Evolutionary conservation across 2,329 filamentous ascomycete genomes (phyloP).

Genomic region (Colletotrichum musae): DNA sequence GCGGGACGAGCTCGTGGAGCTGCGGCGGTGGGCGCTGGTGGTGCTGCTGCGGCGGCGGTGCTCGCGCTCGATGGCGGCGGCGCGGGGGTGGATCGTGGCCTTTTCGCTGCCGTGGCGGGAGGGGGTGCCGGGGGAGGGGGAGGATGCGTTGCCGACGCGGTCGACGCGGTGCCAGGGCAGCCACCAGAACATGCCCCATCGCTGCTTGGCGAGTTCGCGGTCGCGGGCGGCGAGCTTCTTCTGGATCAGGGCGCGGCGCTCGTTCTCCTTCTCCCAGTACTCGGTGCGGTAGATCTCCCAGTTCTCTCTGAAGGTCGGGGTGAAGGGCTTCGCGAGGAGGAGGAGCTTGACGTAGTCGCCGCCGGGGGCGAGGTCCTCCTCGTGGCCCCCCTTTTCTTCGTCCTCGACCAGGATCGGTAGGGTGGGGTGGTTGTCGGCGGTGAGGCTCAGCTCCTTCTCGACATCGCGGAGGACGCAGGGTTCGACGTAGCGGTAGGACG

Average conservation of each 20-base stretch:
- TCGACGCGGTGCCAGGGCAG: conserved; percentile 73
- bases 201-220: conserved; percentile 75
- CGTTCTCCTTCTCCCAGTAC: conserved; percentile 98
- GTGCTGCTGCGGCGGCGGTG: conserved; percentile 61
- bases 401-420: conserved; percentile 63
- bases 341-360: conserved; percentile 94
- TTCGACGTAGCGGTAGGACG: conserved; percentile 84
- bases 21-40: conserved; percentile 63
- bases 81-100: conserved; percentile 54
- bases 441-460: conserved; percentile 70
- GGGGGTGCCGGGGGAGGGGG: conserved; percentile 34
- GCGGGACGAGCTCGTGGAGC: conserved; percentile 66
- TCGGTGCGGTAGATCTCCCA: conserved; percentile 96
- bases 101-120: conserved; percentile 57
- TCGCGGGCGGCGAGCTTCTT: conserved; percentile 78
- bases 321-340: conserved; percentile 94
- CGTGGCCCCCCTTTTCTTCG: conserved; percentile 77
- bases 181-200: conserved; percentile 89
- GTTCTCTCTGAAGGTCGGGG: conserved; percentile 92
- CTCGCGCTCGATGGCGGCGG: conserved; percentile 60
- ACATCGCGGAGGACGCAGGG: conserved; percentile 71
- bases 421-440: conserved; percentile 57
- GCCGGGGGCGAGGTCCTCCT: conserved; percentile 91
- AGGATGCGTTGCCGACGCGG: conserved; percentile 42
- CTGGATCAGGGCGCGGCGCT: conserved; percentile 82